Base-by-base conservation (phyloP, 169 alveolate genomes). In the Cryptosporidium tyzzeri region DNA sequence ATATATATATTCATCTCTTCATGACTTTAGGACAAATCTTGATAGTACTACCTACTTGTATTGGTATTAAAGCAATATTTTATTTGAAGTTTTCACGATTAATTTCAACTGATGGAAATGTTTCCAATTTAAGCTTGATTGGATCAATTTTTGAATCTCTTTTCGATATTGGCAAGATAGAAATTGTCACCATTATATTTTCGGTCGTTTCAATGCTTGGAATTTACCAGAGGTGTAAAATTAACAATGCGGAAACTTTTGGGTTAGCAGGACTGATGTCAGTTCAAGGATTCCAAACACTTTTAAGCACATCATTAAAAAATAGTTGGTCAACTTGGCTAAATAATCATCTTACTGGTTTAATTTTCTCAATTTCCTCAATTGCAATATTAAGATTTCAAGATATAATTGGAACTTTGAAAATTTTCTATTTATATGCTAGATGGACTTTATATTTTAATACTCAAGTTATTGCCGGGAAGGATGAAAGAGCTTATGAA, bases 11-110 rank as follows among this genome's bases (percentile, higher is more conserved):
- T 37, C 89, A 80, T 62, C 23, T 62, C 8, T 80, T 80, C 51
- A 80, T 80, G 89, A 80, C 89, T 2, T 44, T 80, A 21, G 89
- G 89, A 9, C 89, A 80, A 65, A 48, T 80, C 16, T n/a, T 80
- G 18, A 80, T 80, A 18, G 89, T 59, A 10, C 26, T 80, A 6
- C 89, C 89, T 23, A 26, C 12, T 65, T 80, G 73, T 44, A 10
- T 80, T 12, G 48, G 48, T 39, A 31, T 80, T 29, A 59, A 53
- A 39, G 53, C 35, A 3, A n/a, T 62, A 29, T 26, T 73, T 26
- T 51, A 53, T 44, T 6, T 21, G 7, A 21, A 18, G 29, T 29
- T 65, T n/a, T 31, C 50, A 21, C 5, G 5, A 10, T 7, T 65
- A 5, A 6, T 5, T 18, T 65, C 50, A 3, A 39, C 21, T 0